phyloP scores from a whole-genome alignment of 257 asterid genomes.

The Perilla frutescens region DNA sequence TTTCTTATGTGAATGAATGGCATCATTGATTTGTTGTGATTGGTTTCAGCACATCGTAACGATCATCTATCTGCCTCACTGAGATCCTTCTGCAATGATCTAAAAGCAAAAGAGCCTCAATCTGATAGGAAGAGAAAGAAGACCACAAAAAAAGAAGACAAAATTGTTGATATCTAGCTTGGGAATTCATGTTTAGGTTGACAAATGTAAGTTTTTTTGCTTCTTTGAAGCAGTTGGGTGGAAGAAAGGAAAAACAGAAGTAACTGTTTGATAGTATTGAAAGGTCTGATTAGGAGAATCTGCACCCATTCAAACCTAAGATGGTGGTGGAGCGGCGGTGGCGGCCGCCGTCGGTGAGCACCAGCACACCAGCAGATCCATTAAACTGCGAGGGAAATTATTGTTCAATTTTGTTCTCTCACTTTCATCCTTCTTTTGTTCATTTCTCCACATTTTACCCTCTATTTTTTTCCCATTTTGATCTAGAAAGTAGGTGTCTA shows the following conservation, averaged over 20 bases:
- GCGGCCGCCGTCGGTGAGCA: neutral
- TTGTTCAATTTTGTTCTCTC: neutral
- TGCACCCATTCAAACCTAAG: neutral
- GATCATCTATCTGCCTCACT: conserved; percentile 69
- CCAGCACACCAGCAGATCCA: conserved; percentile 12
- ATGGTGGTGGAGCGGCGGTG: neutral
- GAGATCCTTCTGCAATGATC: conserved; percentile 68
- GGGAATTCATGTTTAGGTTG: conserved; percentile 6
- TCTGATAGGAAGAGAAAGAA: conserved; percentile 81
- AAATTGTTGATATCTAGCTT: conserved; percentile 48
- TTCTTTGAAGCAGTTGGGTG: neutral
- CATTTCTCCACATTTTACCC: neutral
- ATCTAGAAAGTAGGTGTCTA: neutral
- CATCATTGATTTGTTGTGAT: conserved; percentile 22
- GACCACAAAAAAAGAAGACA: conserved; percentile 54
- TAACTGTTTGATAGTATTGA: neutral
- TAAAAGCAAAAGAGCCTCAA: conserved; percentile 79
- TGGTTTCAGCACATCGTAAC: conserved; percentile 79
- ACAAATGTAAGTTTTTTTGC: neutral
- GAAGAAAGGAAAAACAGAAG: neutral
- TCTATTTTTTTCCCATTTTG: neutral
- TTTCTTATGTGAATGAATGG: neutral
- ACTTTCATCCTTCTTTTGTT: neutral
- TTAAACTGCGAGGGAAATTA: neutral
- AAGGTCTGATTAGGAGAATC: neutral